Evolutionary conservation across 2,329 filamentous ascomycete genomes (phyloP), one percentile per base, ranked within the genome.

Genomic region (Cercospora sp.): DNA sequence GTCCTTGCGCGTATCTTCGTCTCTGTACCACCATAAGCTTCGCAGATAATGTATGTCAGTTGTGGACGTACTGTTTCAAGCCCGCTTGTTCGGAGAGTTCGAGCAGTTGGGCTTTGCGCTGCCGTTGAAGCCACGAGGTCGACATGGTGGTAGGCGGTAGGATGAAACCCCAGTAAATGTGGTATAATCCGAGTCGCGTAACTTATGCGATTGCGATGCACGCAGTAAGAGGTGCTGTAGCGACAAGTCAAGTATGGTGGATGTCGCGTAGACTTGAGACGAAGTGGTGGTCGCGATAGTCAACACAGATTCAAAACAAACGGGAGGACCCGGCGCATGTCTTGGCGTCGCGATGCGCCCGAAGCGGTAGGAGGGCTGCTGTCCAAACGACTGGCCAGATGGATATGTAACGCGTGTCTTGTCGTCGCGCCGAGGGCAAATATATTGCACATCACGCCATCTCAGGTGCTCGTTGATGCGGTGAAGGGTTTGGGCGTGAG

Each of bases 1-100:
- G 71, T 85, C 84, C 81, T 97, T 97, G 79, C 90, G 91, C 71
- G 90, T 82, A 66, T 85, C 84, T 73, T 92, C 88, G 23, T 74
- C 67, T 59, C 76, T 78, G 66, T 36, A 58, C 51, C n/a, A 16
- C 33, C 1, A 26, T 66, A 26, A 68, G 65, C 45, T 18, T 36
- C 28, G 7, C 16, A 3, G 20, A 20, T 6, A 20, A 13, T 30
- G n/a, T 36, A 30, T 28, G 28, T 59, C 6, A 36, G 55, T 7
- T 4, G 28, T 36, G 28, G 59, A 63, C 74, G 18, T 71, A 78
- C 76, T 74, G 72, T 20, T 69, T 60, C n/a, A 77, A 63, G 23
- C 76, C 76, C 8, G 75, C 76, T 51, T 77, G 72, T 33, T 61
- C 61, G 33, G 73, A 74, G 20, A 78, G 71, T 61, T 77, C 75